A percentile compares a stretch with the other conserved stretches of the same genome.
Conservation (phyloP, 2,329 filamentous ascomycete species). For the Colletotrichum noveboracense region DNA sequence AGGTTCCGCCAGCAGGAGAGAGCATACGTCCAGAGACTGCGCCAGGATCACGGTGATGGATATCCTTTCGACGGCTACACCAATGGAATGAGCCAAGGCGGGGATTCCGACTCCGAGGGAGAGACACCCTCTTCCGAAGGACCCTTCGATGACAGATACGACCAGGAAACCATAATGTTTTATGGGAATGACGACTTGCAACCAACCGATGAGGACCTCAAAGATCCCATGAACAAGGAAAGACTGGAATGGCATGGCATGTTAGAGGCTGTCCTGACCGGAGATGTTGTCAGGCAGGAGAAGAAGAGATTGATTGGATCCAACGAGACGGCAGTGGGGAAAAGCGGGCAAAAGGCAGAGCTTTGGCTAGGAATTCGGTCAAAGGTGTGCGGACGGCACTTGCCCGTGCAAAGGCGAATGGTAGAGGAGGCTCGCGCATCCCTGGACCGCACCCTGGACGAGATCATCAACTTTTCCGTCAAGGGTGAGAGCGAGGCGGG, state of each 20-base stretch:
- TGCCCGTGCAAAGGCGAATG: constrained; percentile 84
- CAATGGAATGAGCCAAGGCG: constrained; percentile 50
- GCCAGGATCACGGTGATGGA: constrained; percentile 69
- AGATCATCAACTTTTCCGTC: constrained; percentile 91
- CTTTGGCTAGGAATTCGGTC: constrained; percentile 90
- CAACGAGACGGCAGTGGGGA: constrained; percentile 60
- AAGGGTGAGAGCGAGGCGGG: constrained; percentile 92
- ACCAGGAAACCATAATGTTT: constrained; percentile 91
- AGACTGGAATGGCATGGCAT: constrained; percentile 97
- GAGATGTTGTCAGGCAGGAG: constrained; percentile 96
- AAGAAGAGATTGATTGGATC: constrained; percentile 93
- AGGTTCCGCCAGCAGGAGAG: constrained; percentile 83
- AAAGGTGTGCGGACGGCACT: constrained; percentile 80
- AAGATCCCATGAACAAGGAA: constrained; percentile 86
- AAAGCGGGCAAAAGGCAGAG: constrained; percentile 74
- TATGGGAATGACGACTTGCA: constrained; percentile 89
- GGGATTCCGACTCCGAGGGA: constrained; percentile 85
- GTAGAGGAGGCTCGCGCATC: constrained; percentile 82
- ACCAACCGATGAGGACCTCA: constrained; percentile 87
- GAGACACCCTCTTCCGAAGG: constrained; percentile 87
- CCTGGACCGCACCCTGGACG: constrained; percentile 79
- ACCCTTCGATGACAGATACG: constrained; percentile 84
- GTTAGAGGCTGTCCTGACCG: constrained; percentile 92
- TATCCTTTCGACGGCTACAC: constrained; percentile 62
- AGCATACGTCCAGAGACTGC: constrained; percentile 90